Conservation (phyloP, 305 asterid genomes). For the Euphrasia arctica region DNA sequence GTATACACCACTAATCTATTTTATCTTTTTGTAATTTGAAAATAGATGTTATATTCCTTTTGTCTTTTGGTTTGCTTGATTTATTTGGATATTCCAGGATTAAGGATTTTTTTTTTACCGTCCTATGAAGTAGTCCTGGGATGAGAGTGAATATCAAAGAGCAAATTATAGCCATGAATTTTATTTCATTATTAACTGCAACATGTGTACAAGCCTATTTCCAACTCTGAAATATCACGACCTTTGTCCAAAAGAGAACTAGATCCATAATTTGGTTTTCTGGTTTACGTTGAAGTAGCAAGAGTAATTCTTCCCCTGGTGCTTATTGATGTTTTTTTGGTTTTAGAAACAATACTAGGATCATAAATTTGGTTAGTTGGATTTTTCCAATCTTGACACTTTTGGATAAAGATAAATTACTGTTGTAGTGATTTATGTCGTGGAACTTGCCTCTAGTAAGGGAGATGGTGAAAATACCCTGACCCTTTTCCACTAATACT, state of each 20-base stretch:
- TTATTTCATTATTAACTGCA: not conserved
- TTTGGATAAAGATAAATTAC: not conserved
- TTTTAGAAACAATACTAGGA: slow-evolving; percentile 1
- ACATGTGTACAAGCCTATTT: not conserved
- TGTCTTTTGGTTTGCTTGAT: not conserved
- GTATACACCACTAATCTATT: not conserved
- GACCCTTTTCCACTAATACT: slow-evolving; percentile 11
- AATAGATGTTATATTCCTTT: too few species aligned
- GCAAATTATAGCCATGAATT: not conserved
- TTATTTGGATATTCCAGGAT: not conserved
- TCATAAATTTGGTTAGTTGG: slow-evolving; percentile 6
- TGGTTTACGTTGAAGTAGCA: not conserved
- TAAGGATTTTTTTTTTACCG: not conserved
- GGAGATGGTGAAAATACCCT: slow-evolving; percentile 15
- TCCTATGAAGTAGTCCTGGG: not conserved
- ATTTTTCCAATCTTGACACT: slow-evolving; percentile 8
- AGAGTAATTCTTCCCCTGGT: slow-evolving; percentile 5
- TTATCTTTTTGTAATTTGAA: too few species aligned
- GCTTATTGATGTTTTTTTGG: not conserved
- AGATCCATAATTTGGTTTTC: slow-evolving; percentile 12
- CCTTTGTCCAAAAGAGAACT: not conserved
- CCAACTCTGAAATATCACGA: not conserved
- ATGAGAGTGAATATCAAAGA: not conserved
- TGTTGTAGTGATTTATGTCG: not conserved
- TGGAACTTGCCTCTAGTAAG: not conserved